Base-by-base conservation (phyloP, 305 asterid species). In the Solanum aculeatissimum region DNA sequence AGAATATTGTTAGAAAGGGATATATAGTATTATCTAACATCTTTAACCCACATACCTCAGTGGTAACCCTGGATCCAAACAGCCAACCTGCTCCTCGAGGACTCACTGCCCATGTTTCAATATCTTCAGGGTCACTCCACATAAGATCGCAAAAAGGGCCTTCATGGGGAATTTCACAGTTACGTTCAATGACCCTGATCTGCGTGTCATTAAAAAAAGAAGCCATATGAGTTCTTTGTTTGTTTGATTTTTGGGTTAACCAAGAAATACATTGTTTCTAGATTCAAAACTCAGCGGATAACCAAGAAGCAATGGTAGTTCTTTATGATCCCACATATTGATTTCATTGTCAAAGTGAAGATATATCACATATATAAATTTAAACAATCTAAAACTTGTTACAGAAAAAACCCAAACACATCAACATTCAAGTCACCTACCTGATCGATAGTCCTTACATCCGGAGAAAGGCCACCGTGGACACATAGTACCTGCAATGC, bases 71-170 rank as follows among this genome's bases (percentile, higher is more conserved):
- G 79, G 99, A 96, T 43, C 99, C 99, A 88, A 96, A 96, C 69
- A 96, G 97, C 99, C 99, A 96, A 81, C 99, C 99, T 80, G 99
- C 99, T 83, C 99, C 99, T 82, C 99, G 95, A 35, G 99, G 99
- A 90, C 99, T 96, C 29, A 96, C 99, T 49, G 99, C 98, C 99
- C 99, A 96, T 60, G 98, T 96, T 89, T 96, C 99, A 70, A 96
- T 96, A 85, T 96, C 99, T 93, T 96, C 99, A 83, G 99, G 99
- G 86, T 96, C 99, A 87, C 99, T 96, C 99, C 99, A 96, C 99
- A 96, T 96, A 65, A 96, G 93, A 91, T 96, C 99, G 88, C 99
- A 96, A 90, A 96, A 96, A 32, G 99, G 99, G 84, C 99, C 99
- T 92, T 96, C 99, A 88, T 96, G 99, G 80, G 99, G 99, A 74